Evolutionary conservation across 768 basidiomycete genomes (phyloP).

Genomic region (Suillus sp.): DNA sequence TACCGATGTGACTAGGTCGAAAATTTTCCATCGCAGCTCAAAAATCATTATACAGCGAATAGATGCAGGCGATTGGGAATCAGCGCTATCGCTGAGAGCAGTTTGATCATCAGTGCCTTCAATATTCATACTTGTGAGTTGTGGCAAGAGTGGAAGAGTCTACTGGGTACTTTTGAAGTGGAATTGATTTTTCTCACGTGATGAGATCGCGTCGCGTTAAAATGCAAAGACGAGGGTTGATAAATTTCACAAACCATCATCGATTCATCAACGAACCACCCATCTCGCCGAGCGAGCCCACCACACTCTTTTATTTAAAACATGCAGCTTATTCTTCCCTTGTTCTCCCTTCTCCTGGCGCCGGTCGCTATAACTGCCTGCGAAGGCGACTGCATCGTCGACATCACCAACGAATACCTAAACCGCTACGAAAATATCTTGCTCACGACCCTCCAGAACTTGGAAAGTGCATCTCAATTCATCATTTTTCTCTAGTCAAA

Average conservation of each 20-base stretch:
- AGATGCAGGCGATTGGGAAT: not conserved
- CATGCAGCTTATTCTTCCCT: slow-evolving; percentile 25
- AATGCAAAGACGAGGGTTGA: not conserved
- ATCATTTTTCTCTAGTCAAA: slow-evolving; percentile 9
- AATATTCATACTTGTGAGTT: not conserved
- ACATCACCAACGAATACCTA: slow-evolving; percentile 58
- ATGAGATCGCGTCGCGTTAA: not conserved
- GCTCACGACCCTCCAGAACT: slow-evolving; percentile 36
- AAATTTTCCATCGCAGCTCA: not conserved
- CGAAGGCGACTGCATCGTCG: slow-evolving; percentile 68
- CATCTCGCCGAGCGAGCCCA: slow-evolving; percentile 16
- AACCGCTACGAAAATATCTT: slow-evolving; percentile 51
- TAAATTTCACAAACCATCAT: not conserved
- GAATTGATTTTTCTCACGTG: slow-evolving; percentile 6
- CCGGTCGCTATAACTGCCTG: slow-evolving; percentile 54
- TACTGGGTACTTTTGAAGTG: not conserved
- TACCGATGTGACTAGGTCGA: not conserved
- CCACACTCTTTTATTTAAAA: not conserved
- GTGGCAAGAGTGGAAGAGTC: too few species aligned
- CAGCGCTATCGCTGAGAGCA: not conserved
- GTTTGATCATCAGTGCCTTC: not conserved
- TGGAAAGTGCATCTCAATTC: slow-evolving; percentile 42
- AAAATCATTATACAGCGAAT: not conserved
- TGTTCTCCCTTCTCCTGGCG: slow-evolving; percentile 30
- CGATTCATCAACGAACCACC: slow-evolving; percentile 1